Evolutionary conservation across 331 rosid genomes (phyloP).

Genomic region (Rhamnella rubrinervis): DNA sequence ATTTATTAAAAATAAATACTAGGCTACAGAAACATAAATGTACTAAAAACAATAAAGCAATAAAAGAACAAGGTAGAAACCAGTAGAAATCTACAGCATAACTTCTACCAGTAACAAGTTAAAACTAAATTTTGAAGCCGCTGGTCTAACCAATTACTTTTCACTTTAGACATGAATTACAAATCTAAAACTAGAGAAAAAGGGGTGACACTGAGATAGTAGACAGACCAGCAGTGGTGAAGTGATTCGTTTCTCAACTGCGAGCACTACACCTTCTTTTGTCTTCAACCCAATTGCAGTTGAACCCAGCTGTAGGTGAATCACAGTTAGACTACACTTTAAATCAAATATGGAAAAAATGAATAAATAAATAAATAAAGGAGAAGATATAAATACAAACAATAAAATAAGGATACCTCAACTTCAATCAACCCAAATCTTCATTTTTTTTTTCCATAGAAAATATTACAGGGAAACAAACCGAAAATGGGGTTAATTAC

Average conservation of each 20-base stretch:
- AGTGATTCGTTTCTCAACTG: slow-evolving; percentile 96
- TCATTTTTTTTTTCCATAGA: background rate
- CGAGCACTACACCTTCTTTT: slow-evolving; percentile 93
- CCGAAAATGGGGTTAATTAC: slow-evolving; percentile 27
- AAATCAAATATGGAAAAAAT: background rate
- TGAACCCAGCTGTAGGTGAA: slow-evolving; percentile 73
- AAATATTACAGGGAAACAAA: background rate
- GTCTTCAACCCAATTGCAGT: slow-evolving; percentile 97
- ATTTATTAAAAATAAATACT: too few species aligned
- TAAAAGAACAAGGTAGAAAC: background rate
- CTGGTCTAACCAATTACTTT: background rate
- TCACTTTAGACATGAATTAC: background rate
- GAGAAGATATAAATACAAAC: background rate
- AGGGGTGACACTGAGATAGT: background rate
- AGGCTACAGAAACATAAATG: too few species aligned
- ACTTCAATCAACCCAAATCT: background rate
- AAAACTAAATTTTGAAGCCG: background rate
- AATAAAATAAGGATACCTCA: background rate
- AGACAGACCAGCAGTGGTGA: slow-evolving; percentile 81
- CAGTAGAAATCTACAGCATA: background rate
- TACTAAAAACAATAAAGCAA: too few species aligned
- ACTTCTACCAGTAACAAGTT: background rate
- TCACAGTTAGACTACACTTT: slow-evolving; percentile 10
- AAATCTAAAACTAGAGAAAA: background rate
- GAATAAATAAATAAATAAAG: background rate